Evolutionary conservation across 1,139 yeast species (phyloP), one percentile per base, ranked within the genome.

Genomic region (Suhomyces chickasaworum): DNA sequence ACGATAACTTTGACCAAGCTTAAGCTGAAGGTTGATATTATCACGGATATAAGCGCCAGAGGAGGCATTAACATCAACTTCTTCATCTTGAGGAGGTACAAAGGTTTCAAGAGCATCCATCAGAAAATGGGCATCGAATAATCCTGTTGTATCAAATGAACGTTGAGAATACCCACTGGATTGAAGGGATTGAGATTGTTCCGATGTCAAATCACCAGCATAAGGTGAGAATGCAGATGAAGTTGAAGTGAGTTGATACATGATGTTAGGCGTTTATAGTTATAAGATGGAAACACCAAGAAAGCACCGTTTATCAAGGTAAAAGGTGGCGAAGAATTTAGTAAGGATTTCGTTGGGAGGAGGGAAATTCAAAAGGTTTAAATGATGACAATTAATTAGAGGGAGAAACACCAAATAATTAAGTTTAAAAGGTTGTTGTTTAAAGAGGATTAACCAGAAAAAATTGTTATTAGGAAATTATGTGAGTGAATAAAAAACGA

Each of bases 21-120:
- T 51, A 25, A 48, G 45, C 9, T 50, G 52, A 29, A 53, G 50
- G 37, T 53, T 51, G 20, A 53, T 51, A 43, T 51, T 53, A 37
- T 53, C 54, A 7, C 47, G 41, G 34, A 49, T 20, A 13, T 31
- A 37, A 7, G 36, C 40, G 34, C 32, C 36, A 7, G 25, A 9
- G 21, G 16, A 10, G 36, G 36, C 18, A 21, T n/a, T n/a, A 27
- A 16, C 38, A 23, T 25, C 5, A 17, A 27, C 4, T 6, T 13
- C 20, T 13, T 40, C 41, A n/a, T 22, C 13, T 15, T 15, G 37
- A 3, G 31, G 31, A 10, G 33, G 37, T 4, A 35, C 25, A 16
- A 35, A 31, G 9, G 21, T 12, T 23, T 34, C 38, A 9, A 32
- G 20, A 18, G 35, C 12, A 12, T 39, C 37, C 23, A 23, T 21